phyloP scores from a whole-genome alignment of 2,329 filamentous ascomycete genomes.

The Dactylellina parvicollis region DNA sequence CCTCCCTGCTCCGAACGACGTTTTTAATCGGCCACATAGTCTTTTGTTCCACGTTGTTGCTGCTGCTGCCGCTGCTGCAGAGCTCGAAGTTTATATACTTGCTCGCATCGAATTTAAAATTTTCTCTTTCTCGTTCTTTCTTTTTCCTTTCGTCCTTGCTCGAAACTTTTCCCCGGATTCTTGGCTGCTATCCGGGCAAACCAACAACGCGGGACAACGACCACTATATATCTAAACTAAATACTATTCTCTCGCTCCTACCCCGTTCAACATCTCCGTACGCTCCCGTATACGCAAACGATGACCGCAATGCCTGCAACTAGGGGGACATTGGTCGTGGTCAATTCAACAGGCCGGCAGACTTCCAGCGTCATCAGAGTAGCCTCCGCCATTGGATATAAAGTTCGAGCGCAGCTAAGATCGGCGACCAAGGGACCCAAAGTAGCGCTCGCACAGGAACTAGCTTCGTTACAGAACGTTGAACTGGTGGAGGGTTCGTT shows the following conservation, averaged over 20 bases:
- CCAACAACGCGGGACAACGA: constrained; percentile 46
- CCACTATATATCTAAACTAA: constrained; percentile 4
- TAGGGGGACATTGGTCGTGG: constrained; percentile 78
- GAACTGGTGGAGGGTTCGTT: constrained; percentile 73
- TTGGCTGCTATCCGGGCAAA: constrained; percentile 47
- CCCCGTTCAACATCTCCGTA: neutral
- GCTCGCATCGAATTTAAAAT: constrained; percentile 9
- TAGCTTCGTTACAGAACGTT: constrained; percentile 80
- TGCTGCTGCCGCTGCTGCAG: too few species aligned
- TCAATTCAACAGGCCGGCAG: constrained; percentile 95
- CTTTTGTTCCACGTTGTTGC: too few species aligned
- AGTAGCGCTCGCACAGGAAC: constrained; percentile 82
- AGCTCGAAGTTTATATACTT: constrained; percentile 37
- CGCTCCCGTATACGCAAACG: neutral
- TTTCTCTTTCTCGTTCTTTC: constrained; percentile 15
- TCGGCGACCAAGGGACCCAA: constrained; percentile 66
- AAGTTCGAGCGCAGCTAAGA: constrained; percentile 89
- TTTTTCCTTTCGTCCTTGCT: constrained; percentile 9
- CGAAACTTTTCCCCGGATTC: constrained; percentile 42
- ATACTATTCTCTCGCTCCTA: neutral
- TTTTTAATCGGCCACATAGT: too few species aligned
- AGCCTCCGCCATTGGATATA: constrained; percentile 90
- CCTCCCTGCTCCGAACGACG: neutral
- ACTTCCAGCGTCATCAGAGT: constrained; percentile 94
- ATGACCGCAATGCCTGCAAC: constrained; percentile 46